Base-by-base conservation (phyloP, 2,329 filamentous ascomycete species). In the Fusarium musae region DNA sequence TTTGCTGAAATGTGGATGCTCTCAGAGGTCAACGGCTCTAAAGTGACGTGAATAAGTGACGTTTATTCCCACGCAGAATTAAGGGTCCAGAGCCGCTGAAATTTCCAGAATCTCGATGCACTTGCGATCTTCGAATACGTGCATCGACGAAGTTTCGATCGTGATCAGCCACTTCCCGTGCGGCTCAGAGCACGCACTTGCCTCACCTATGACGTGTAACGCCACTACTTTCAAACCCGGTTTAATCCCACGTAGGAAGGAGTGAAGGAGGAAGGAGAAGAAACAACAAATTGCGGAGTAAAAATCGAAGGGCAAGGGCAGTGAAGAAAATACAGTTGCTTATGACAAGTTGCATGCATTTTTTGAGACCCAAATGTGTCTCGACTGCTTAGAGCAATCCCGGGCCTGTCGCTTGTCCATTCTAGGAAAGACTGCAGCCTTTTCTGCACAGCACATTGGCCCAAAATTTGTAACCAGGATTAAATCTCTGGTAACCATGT, bases 1-100 rank as follows among this genome's bases (percentile, higher is more conserved):
- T 59, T 74, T 71, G 66, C 53, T 63, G 66, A 73, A 66, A 62
- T 73, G 70, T 71, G 70, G 70, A 64, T 32, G 67, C 54, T 70
- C 36, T 64, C 28, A 70, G 53, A 70, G 70, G 70, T 34, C 30
- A 23, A 30, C 59, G 49, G 36, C 65, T 64, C 47, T 30, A 16
- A 26, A 59, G 65, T 69, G 66, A 69, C 65, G 60, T 56, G 65
- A 23, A 50, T 36, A 53, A 49, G 70, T 73, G 70, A 73, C 70
- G 70, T 74, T 71, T 57, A 19, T 44, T 47, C 37, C 43, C 49
- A 73, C 62, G 59, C 39, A 59, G 58, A 54, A 60, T 37, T 47
- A 43, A 67, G 70, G 49, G 49, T 39, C 52, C 26, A 63, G 44
- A 23, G 36, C 21, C 40, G 42, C 36, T 67, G 53, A 57, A 46